Evolutionary conservation across 2,329 filamentous ascomycete genomes (phyloP).

Genomic region (Rutstroemia sp.): DNA sequence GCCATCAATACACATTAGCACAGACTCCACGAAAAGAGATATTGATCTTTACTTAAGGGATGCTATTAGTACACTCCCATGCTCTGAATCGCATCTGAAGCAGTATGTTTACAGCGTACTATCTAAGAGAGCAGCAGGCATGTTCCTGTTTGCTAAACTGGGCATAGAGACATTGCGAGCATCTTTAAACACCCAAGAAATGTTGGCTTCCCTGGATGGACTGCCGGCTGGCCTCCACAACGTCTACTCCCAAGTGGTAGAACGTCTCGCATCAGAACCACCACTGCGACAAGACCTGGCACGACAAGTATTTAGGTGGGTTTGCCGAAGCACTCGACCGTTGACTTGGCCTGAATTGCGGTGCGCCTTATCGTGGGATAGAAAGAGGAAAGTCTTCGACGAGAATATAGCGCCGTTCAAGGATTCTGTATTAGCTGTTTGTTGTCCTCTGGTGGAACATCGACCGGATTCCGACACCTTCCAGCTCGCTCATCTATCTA

Average conservation of each 20-base stretch:
- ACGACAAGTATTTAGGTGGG: slow-evolving; percentile 3
- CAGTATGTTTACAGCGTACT: slow-evolving; percentile 5
- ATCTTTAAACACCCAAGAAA: slow-evolving; percentile 5
- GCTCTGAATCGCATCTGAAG: slow-evolving; percentile 4
- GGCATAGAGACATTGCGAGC: slow-evolving; percentile 5
- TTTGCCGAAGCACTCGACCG: slow-evolving; percentile 4
- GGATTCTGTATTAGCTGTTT: slow-evolving; percentile 2
- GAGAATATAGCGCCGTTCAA: neutral
- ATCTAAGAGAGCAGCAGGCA: slow-evolving; percentile 3
- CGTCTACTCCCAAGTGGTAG: slow-evolving; percentile 2
- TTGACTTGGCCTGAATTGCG: slow-evolving; percentile 6
- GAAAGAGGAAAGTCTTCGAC: slow-evolving; percentile 2
- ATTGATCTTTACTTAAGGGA: slow-evolving; percentile 5
- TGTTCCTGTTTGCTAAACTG: slow-evolving; percentile 7
- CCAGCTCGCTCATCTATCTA: slow-evolving; percentile 4
- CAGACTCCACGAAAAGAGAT: neutral
- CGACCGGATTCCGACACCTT: slow-evolving; percentile 2
- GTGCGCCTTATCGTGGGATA: slow-evolving; percentile 6
- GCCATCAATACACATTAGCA: neutral
- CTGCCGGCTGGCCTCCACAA: slow-evolving; percentile 6
- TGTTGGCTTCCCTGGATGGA: slow-evolving; percentile 2
- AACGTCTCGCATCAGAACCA: slow-evolving; percentile 1
- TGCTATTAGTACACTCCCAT: slow-evolving; percentile 3
- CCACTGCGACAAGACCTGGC: neutral
- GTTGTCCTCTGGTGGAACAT: slow-evolving; percentile 5